Conservation (phyloP, 352 stramenopile species). For the Phytophthora cactorum region DNA sequence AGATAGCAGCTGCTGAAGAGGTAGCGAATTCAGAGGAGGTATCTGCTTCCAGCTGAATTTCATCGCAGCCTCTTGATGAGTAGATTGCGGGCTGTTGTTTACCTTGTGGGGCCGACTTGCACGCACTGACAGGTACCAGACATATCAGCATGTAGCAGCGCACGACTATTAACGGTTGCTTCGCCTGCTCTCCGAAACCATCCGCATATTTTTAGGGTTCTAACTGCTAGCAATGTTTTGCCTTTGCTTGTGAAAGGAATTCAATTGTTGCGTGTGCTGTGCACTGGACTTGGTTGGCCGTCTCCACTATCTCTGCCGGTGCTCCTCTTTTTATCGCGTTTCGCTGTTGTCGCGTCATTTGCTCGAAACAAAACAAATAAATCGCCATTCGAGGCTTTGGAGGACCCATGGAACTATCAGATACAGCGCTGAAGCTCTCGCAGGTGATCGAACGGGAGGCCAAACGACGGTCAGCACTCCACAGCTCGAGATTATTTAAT, state of each 20-base stretch:
- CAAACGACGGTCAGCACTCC: slow-evolving; percentile 46
- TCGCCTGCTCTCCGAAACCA: slow-evolving; percentile 9
- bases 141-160: not conserved
- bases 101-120: not conserved
- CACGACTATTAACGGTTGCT: slow-evolving; percentile 6
- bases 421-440: slow-evolving; percentile 70
- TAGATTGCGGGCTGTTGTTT: slow-evolving; percentile 1
- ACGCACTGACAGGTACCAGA: not conserved
- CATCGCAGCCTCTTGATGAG: slow-evolving; percentile 4
- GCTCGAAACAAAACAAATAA: not conserved
- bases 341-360: not conserved
- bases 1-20: slow-evolving; percentile 1
- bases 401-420: slow-evolving; percentile 42
- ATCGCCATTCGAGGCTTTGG: slow-evolving; percentile 15
- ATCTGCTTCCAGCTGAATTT: slow-evolving; percentile 12
- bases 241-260: slow-evolving; percentile 15
- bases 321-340: not conserved
- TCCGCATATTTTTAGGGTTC: slow-evolving; percentile 36
- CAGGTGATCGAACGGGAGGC: slow-evolving; percentile 71
- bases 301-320: too few relatives aligned
- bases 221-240: slow-evolving; percentile 28
- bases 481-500: slow-evolving; percentile 37
- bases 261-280: slow-evolving; percentile 6
- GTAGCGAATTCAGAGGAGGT: not conserved
- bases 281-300: not conserved